Percentiles rank a stretch among this genome's conserved stretches.
Conservation (phyloP, 2,329 filamentous ascomycete species). For the Colletotrichum eremochloae region DNA sequence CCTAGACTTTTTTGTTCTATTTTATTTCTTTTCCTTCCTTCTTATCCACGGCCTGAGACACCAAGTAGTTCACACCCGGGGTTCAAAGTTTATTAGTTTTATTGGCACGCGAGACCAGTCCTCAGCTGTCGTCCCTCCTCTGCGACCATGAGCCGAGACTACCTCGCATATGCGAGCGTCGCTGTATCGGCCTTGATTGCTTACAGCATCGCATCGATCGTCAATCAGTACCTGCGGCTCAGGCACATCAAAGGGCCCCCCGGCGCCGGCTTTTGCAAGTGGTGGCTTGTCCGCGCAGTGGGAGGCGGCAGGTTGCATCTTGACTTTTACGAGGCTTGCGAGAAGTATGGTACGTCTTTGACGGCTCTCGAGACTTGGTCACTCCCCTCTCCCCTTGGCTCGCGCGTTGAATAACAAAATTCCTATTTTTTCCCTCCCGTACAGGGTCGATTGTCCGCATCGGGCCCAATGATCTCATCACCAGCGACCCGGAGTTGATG, state of each 20-base stretch:
- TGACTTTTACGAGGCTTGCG: constrained; percentile 52
- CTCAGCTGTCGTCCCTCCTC: neutral
- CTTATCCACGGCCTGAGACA: neutral
- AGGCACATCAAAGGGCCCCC: constrained; percentile 57
- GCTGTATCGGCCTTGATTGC: constrained; percentile 33
- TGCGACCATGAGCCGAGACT: constrained; percentile 24
- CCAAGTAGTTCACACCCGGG: neutral
- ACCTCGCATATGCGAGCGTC: constrained; percentile 3
- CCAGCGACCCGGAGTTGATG: constrained; percentile 55
- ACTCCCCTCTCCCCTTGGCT: too few species aligned
- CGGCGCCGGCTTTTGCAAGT: constrained; percentile 54
- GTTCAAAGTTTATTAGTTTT: neutral
- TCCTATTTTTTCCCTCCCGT: neutral
- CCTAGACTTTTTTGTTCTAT: neutral
- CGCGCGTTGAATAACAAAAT: neutral
- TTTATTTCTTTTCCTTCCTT: too few species aligned
- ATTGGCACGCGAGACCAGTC: constrained; percentile 2
- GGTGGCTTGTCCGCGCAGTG: constrained; percentile 54
- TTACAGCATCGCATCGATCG: constrained; percentile 39
- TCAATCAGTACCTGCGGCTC: constrained; percentile 53
- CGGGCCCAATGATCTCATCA: constrained; percentile 58
- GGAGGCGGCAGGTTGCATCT: constrained; percentile 51
- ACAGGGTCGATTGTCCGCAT: constrained; percentile 56
- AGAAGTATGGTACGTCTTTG: constrained; percentile 50
- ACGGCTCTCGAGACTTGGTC: neutral